Evolutionary conservation across 2,329 filamentous ascomycete genomes (phyloP).

Genomic region (Stenocarpella maydis): DNA sequence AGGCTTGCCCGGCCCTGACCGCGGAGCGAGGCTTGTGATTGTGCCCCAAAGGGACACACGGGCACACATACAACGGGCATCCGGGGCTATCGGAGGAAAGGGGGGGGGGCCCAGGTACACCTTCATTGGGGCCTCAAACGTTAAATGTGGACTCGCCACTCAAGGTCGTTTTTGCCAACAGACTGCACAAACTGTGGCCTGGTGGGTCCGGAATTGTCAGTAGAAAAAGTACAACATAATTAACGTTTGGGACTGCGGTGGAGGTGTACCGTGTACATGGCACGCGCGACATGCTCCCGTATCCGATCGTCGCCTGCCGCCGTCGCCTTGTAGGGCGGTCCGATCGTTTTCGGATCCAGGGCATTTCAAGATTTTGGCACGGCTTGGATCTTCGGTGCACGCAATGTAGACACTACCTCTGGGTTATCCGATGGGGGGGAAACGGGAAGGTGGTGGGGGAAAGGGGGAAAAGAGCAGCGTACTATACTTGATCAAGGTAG

Average conservation of each 20-base stretch:
- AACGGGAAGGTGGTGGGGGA: neutral
- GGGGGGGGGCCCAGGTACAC: no score
- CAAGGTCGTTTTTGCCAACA: no score
- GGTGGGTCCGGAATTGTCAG: no score
- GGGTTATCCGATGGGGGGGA: constrained; percentile 6
- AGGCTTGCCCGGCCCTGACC: neutral
- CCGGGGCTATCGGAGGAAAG: no score
- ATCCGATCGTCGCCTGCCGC: neutral
- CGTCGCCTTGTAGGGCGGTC: constrained; percentile 20
- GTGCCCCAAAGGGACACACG: neutral
- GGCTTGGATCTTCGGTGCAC: neutral
- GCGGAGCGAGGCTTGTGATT: neutral
- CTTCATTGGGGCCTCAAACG: no score
- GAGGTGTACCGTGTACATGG: constrained; percentile 13
- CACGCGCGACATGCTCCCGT: neutral
- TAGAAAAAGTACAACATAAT: no score
- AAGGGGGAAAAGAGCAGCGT: neutral
- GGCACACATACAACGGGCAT: neutral
- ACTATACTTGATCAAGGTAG: constrained; percentile 11
- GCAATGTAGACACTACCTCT: neutral
- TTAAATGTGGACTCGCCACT: no score
- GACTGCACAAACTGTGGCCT: no score
- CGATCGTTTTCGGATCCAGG: constrained; percentile 24
- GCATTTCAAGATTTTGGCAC: constrained; percentile 15
- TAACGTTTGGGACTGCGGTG: no score